Percentiles rank a stretch among this genome's conserved stretches.
Evolutionary conservation across 1,284 basidiomycete genomes (phyloP).

Genomic region (Ceraceosorus guamensis): DNA sequence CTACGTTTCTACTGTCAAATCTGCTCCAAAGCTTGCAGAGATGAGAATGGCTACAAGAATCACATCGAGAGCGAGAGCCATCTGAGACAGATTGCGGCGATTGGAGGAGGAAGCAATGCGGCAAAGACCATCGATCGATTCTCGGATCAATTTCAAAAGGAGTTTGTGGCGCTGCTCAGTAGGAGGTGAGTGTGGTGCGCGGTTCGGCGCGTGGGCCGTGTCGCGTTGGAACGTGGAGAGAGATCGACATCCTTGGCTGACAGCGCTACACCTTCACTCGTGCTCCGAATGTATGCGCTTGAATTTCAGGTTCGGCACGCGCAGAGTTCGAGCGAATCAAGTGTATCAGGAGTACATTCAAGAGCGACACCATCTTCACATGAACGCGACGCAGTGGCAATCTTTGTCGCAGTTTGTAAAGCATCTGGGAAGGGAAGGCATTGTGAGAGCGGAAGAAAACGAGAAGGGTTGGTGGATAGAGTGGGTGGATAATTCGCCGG

Average conservation of each 20-base stretch:
- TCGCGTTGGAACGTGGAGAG: background rate
- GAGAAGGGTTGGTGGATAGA: slow-evolving; percentile 95
- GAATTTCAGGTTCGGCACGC: slow-evolving; percentile 40
- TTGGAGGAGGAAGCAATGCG: slow-evolving; percentile 86
- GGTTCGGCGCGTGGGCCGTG: background rate
- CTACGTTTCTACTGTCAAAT: slow-evolving; percentile 48
- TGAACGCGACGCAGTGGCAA: slow-evolving; percentile 98
- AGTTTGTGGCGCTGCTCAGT: slow-evolving; percentile 81
- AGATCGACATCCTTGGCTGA: no score
- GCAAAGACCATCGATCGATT: slow-evolving; percentile 84
- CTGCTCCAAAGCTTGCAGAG: slow-evolving; percentile 44
- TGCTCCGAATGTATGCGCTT: no score
- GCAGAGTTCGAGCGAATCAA: slow-evolving; percentile 62
- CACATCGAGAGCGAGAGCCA: slow-evolving; percentile 79
- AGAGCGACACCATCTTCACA: slow-evolving; percentile 89
- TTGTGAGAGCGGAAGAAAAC: slow-evolving; percentile 89
- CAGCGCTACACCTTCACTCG: background rate
- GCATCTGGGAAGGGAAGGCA: slow-evolving; percentile 76
- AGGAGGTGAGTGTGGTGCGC: slow-evolving; percentile 58
- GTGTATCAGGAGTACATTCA: slow-evolving; percentile 98
- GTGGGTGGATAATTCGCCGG: slow-evolving; percentile 94
- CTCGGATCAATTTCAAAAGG: slow-evolving; percentile 79
- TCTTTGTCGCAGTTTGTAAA: slow-evolving; percentile 90
- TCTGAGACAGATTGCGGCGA: slow-evolving; percentile 88
- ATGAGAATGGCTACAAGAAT: slow-evolving; percentile 47